A percentile compares a stretch with the other conserved stretches of the same genome.
These are phyloP conservation scores for Saccharomyces hybrid DNA, from an alignment of 1,139 yeast species.

Conservation along the genomic window DNA sequence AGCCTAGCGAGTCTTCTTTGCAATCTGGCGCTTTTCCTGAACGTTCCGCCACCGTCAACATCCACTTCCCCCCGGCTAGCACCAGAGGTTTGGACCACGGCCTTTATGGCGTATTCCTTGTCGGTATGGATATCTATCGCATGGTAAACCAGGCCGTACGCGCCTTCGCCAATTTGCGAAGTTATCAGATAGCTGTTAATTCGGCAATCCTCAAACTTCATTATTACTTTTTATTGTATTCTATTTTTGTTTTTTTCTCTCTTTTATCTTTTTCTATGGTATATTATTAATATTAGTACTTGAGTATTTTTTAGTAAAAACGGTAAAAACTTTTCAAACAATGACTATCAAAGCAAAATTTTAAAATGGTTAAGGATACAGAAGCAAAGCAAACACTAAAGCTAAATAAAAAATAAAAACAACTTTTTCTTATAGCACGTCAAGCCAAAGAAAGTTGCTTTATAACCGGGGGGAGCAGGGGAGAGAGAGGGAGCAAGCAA, in stretches of 20 bases:
- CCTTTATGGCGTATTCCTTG: slow-evolving; percentile 61
- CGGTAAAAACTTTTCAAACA: not conserved
- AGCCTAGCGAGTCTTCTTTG: slow-evolving; percentile 23
- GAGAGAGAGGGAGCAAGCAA: too few species aligned
- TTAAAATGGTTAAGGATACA: too few species aligned
- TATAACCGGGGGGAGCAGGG: too few species aligned
- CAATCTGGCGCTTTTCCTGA: slow-evolving; percentile 7
- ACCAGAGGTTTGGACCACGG: slow-evolving; percentile 44
- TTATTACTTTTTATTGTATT: not conserved
- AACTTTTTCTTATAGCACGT: too few species aligned
- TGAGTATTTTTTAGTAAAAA: not conserved
- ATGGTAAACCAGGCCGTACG: slow-evolving; percentile 76
- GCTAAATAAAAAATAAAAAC: too few species aligned
- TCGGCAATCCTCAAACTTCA: slow-evolving; percentile 25
- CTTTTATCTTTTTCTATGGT: not conserved
- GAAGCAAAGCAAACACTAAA: too few species aligned
- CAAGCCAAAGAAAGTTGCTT: too few species aligned
- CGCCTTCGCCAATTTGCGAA: slow-evolving; percentile 65
- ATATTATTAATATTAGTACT: too few species aligned
- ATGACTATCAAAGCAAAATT: not conserved
- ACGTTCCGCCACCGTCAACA: not conserved
- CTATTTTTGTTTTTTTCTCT: not conserved
- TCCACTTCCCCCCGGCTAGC: not conserved
- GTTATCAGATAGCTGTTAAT: slow-evolving; percentile 25
- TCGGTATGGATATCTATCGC: slow-evolving; percentile 50